Percentiles rank a stretch among this genome's conserved stretches.
Conservation (phyloP, 2,329 filamentous ascomycete species). For the Leptoxyphium fumago region DNA sequence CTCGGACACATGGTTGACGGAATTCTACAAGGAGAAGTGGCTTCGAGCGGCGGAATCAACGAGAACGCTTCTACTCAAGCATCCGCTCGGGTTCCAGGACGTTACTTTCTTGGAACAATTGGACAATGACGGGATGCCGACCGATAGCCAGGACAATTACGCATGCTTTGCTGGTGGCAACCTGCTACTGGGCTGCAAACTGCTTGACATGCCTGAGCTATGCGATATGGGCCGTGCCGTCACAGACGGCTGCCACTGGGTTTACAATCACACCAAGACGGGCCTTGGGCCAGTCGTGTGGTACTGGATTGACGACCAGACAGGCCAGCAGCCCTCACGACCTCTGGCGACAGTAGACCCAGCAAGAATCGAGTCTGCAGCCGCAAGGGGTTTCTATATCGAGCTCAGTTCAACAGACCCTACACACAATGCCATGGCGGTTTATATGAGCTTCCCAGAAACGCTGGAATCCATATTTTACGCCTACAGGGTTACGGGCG, state of each 20-base stretch:
- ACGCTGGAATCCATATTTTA: slow-evolving; percentile 68
- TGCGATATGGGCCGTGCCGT: slow-evolving; percentile 41
- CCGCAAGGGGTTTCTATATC: slow-evolving; percentile 7
- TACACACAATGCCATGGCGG: slow-evolving; percentile 36
- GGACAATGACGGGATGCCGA: neutral
- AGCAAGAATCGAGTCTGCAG: slow-evolving; percentile 15
- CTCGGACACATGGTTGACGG: slow-evolving; percentile 3
- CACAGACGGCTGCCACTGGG: slow-evolving; percentile 47
- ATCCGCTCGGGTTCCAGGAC: neutral
- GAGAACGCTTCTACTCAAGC: slow-evolving; percentile 4
- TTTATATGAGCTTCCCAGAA: slow-evolving; percentile 56
- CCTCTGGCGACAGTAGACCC: slow-evolving; percentile 1
- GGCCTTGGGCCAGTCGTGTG: neutral
- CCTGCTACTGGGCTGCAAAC: slow-evolving; percentile 48
- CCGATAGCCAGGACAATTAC: slow-evolving; percentile 27
- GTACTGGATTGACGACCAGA: neutral
- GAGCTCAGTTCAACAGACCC: slow-evolving; percentile 40
- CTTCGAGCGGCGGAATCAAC: slow-evolving; percentile 9
- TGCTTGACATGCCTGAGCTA: slow-evolving; percentile 40
- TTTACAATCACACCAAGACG: slow-evolving; percentile 25
- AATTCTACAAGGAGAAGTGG: slow-evolving; percentile 11
- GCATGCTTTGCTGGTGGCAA: slow-evolving; percentile 56
- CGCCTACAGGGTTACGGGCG: slow-evolving; percentile 58
- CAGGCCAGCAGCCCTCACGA: slow-evolving; percentile 39
- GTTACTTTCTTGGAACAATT: neutral